phyloP scores from a whole-genome alignment of 495 filamentous ascomycete species.

The Ramalina intermedia region DNA sequence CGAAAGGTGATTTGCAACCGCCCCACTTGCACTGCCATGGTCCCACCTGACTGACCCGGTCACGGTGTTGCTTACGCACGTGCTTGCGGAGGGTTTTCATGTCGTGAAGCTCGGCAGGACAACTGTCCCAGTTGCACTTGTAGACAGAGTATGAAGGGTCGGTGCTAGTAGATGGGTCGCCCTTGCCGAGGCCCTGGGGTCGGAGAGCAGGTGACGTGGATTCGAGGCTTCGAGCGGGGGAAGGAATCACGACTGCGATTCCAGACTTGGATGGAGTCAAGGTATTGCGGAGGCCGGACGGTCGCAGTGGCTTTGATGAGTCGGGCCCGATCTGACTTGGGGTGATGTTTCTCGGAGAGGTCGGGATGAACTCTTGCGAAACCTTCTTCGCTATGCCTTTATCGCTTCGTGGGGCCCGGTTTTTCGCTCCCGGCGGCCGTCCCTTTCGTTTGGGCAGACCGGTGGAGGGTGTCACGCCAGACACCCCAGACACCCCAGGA shows the following conservation, averaged over 20 bases:
- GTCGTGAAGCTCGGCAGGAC: slow-evolving; percentile 60
- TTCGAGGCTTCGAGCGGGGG: slow-evolving; percentile 15
- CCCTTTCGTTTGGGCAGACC: slow-evolving; percentile 4
- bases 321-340: neutral
- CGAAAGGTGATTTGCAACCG: slow-evolving; percentile 20
- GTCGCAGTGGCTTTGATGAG: neutral
- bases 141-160: slow-evolving; percentile 29
- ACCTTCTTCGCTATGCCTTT: slow-evolving; percentile 6
- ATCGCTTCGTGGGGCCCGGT: slow-evolving; percentile 6
- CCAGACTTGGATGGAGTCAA: slow-evolving; percentile 5
- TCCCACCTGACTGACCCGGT: slow-evolving; percentile 6
- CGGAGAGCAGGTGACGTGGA: neutral
- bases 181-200: no score
- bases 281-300: slow-evolving; percentile 9
- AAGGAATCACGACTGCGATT: slow-evolving; percentile 12
- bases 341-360: neutral
- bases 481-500: no score
- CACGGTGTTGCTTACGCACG: slow-evolving; percentile 40
- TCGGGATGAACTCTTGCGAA: neutral
- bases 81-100: slow-evolving; percentile 55
- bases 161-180: no score
- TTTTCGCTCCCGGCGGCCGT: slow-evolving; percentile 9
- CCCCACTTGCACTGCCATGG: slow-evolving; percentile 29
- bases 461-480: no score
- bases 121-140: slow-evolving; percentile 50